Evolutionary conservation across 345 rosid species (phyloP), one percentile per base, ranked within the genome.

Genomic region (Acer campestre): DNA sequence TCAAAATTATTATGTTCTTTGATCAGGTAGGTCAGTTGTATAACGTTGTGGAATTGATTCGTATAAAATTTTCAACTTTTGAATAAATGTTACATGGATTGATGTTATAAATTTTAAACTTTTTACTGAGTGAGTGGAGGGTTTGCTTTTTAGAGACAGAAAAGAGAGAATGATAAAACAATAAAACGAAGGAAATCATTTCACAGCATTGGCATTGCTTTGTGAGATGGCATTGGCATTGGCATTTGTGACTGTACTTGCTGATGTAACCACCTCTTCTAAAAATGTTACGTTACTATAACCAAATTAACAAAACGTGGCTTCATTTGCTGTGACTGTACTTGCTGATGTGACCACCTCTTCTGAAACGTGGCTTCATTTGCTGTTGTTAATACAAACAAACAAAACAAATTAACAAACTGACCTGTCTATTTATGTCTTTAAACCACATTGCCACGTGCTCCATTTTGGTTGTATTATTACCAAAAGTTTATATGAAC

Each of bases 141-240:
- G 46, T 42, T 42, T 42, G 75, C 80, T 77, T 70, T 78, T 62
- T 17, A 62, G 67, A 23, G 73, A 59, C 61, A 53, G 22, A 61
- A 61, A 44, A 53, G 46, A 63, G 31, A 48, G 16, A 25, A 4
- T 4, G 67, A 14, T 10, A 25, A 25, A 56, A 56, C 23, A 11
- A 20, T 4, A 40, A 40, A 40, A 56, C 20, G 22, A 56, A 56
- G 22, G n/a, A 13, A 23, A 68, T 49, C 73, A 69, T 55, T 49
- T 46, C 73, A 49, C 38, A 6, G 61, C 42, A n/a, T n/a, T 38
- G 48, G 72, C 20, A 23, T 62, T 62, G 67, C 67, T 23, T 6
- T 2, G 25, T 23, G 38, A 22, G 38, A 17, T 58, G 61, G 23
- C 73, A 61, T 58, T 35, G 0, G 38, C 38, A 31, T 31, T 31